Conservation (phyloP, 1,284 basidiomycete genomes). For the Lignosus rhinocerotis region DNA sequence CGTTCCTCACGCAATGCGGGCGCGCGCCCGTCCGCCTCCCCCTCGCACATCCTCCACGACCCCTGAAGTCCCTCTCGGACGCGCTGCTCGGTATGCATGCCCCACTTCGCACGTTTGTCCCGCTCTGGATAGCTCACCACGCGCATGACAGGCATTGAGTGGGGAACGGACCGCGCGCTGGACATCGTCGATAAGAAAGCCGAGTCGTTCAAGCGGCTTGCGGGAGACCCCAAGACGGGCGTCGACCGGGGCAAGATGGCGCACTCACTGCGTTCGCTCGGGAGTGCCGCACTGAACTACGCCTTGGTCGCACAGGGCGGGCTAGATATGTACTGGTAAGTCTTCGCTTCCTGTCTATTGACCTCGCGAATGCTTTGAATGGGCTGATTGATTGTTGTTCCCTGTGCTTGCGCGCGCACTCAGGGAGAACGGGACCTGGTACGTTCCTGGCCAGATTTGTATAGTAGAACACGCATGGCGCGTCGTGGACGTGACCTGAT, state of each 20-base stretch:
- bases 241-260: conserved; percentile 82
- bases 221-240: conserved; percentile 67
- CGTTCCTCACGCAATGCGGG: conserved; percentile 65
- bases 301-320: conserved; percentile 83
- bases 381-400: background rate
- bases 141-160: conserved; percentile 71
- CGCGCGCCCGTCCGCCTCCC: conserved; percentile 72
- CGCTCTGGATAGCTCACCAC: background rate
- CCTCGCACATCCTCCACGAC: conserved; percentile 57
- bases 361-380: background rate
- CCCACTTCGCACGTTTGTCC: background rate
- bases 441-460: conserved; percentile 23
- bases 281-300: conserved; percentile 86
- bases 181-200: conserved; percentile 67
- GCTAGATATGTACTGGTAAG: conserved; percentile 82
- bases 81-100: conserved; percentile 69
- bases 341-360: no score
- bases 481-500: conserved; percentile 1
- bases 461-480: background rate
- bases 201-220: conserved; percentile 72
- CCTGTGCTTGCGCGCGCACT: background rate
- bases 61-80: conserved; percentile 74
- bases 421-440: conserved; percentile 92
- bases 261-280: conserved; percentile 82
- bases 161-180: conserved; percentile 81